These are phyloP conservation scores for Podila verticillata DNA, from an alignment of 192 early-diverging fungal genomes.

Conservation along the genomic window DNA sequence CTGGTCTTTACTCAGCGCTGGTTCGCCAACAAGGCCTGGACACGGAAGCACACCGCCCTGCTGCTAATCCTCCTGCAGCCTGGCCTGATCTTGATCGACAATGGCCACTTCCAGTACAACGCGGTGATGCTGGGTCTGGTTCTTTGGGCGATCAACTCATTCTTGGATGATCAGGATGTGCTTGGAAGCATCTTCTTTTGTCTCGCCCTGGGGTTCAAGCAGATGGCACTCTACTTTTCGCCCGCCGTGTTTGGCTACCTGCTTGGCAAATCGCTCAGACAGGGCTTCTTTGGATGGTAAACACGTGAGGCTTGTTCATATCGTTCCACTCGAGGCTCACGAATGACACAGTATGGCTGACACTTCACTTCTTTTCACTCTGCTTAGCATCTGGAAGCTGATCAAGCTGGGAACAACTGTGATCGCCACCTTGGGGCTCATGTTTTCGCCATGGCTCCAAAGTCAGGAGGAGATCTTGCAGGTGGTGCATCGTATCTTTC, in stretches of 20 bases:
- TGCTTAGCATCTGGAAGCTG: conserved; percentile 49
- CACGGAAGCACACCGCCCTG: conserved; percentile 53
- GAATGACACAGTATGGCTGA: background rate
- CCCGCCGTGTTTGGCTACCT: conserved; percentile 92
- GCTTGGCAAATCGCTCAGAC: conserved; percentile 75
- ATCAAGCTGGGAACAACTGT: conserved; percentile 79
- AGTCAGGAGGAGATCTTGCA: conserved; percentile 73
- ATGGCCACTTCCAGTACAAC: conserved; percentile 99
- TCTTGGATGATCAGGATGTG: conserved; percentile 68
- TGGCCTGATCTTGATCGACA: conserved; percentile 91
- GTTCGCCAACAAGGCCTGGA: conserved; percentile 50
- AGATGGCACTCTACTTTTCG: conserved; percentile 96
- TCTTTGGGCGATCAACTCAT: conserved; percentile 77
- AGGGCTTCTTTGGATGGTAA: conserved; percentile 54
- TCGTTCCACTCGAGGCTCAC: conserved; percentile 6
- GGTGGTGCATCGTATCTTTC: conserved; percentile 88
- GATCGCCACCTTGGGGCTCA: conserved; percentile 69
- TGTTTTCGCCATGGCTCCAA: conserved; percentile 77
- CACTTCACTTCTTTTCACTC: background rate
- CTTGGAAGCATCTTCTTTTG: conserved; percentile 85
- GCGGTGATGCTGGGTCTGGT: conserved; percentile 94
- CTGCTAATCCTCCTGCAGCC: conserved; percentile 84
- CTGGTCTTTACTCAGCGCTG: conserved; percentile 68
- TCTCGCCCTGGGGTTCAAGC: conserved; percentile 90
- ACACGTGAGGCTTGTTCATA: background rate